These are phyloP conservation scores for Phytopythium boreale DNA, from an alignment of 352 stramenopile genomes.

Conservation along the genomic window DNA sequence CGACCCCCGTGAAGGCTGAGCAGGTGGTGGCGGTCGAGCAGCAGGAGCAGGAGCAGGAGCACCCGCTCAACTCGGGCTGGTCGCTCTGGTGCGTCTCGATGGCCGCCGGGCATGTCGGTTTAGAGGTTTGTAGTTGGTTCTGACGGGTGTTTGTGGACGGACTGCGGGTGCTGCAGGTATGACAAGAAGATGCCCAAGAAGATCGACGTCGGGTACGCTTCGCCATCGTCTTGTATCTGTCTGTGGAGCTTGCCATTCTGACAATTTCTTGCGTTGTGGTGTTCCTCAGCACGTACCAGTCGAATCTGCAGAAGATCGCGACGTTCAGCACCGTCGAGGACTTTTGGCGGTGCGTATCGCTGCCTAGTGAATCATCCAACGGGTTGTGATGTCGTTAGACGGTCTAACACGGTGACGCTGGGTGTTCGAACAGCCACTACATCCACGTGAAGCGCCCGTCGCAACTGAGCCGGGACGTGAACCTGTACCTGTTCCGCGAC, in stretches of 20 bases:
- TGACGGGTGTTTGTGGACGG: slow-evolving; percentile 7
- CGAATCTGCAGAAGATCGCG: slow-evolving; percentile 85
- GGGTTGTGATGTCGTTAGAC: neutral
- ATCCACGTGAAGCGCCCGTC: slow-evolving; percentile 93
- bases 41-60: slow-evolving; percentile 46
- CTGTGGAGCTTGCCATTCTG: no score
- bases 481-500: slow-evolving; percentile 93
- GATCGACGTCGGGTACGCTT: slow-evolving; percentile 78
- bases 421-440: slow-evolving; percentile 59
- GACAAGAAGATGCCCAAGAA: slow-evolving; percentile 93
- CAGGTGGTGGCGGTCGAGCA: slow-evolving; percentile 17
- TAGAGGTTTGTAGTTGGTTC: no score
- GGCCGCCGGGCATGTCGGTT: no score
- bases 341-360: slow-evolving; percentile 82
- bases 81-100: slow-evolving; percentile 68
- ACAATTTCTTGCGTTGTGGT: no score
- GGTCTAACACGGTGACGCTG: neutral
- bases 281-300: slow-evolving; percentile 65
- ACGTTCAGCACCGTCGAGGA: slow-evolving; percentile 91
- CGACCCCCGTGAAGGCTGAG: slow-evolving; percentile 16
- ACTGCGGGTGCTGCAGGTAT: slow-evolving; percentile 86
- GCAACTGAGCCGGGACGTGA: slow-evolving; percentile 89
- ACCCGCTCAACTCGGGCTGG: slow-evolving; percentile 88
- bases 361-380: neutral
- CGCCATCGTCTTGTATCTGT: neutral